Percentiles rank a stretch among this genome's conserved stretches.
These are phyloP conservation scores for Penicillium ochrochloron DNA, from an alignment of 495 filamentous ascomycete species.

Conservation along the genomic window DNA sequence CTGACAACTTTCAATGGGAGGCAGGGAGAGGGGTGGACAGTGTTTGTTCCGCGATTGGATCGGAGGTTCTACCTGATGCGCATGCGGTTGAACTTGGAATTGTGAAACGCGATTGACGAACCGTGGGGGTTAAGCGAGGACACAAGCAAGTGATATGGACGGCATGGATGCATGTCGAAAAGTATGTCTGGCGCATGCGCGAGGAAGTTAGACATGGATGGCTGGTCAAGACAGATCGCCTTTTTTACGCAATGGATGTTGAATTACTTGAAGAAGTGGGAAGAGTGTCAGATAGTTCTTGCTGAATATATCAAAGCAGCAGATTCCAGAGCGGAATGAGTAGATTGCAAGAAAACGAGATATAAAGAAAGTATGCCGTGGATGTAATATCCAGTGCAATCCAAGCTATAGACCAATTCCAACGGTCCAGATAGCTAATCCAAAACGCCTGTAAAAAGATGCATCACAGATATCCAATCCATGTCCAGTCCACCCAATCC, in stretches of 20 bases:
- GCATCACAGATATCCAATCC: background rate
- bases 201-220: background rate
- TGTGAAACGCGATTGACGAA: background rate
- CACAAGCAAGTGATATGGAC: background rate
- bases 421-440: background rate
- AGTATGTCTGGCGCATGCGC: background rate
- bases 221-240: background rate
- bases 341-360: background rate
- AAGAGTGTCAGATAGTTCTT: background rate
- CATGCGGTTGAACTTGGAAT: background rate
- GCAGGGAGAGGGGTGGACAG: background rate
- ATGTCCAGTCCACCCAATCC: background rate
- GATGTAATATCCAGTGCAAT: background rate
- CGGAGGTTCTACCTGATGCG: background rate
- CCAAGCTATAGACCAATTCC: background rate
- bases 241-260: no score
- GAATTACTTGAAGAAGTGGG: background rate
- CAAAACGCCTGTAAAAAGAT: background rate
- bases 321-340: background rate
- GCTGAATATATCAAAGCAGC: background rate
- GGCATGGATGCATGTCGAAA: background rate
- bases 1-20: background rate
- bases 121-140: background rate
- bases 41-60: constrained; percentile 8
- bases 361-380: background rate